Conservation (phyloP, 1,139 yeast genomes). For the Taiozyma sp. region DNA sequence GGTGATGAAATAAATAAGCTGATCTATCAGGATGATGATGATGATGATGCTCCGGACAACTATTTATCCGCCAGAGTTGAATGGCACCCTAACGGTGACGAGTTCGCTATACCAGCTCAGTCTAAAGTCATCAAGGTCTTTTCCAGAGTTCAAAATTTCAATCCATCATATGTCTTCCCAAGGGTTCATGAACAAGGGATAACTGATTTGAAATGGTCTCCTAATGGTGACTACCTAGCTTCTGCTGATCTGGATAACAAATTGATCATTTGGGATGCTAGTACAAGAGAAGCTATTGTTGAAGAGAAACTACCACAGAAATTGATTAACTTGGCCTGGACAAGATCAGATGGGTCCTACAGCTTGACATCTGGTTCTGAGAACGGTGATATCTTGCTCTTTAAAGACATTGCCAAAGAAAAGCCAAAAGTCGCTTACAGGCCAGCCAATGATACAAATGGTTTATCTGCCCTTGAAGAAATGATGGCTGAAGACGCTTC, state of each 20-base stretch:
- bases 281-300: constrained; percentile 27
- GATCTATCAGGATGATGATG: constrained; percentile 32
- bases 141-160: constrained; percentile 23
- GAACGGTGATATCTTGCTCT: constrained; percentile 43
- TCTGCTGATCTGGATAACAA: constrained; percentile 43
- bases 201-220: constrained; percentile 54
- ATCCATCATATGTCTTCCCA: constrained; percentile 19
- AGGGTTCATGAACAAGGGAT: constrained; percentile 35
- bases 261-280: constrained; percentile 54
- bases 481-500: constrained; percentile 21
- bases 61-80: constrained; percentile 38
- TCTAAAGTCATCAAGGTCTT: constrained; percentile 32
- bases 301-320: constrained; percentile 24
- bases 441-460: neutral
- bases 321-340: constrained; percentile 31
- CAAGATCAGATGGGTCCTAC: constrained; percentile 17
- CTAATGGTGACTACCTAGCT: constrained; percentile 56
- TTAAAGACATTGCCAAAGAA: constrained; percentile 31
- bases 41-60: constrained; percentile 30
- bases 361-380: constrained; percentile 44
- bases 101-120: constrained; percentile 53
- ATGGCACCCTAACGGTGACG: constrained; percentile 64
- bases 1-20: constrained; percentile 33
- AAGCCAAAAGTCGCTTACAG: constrained; percentile 1
- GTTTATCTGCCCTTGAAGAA: constrained; percentile 9